phyloP scores from a whole-genome alignment of 1,284 basidiomycete species.

The Apiotrichum akiyoshidainum region DNA sequence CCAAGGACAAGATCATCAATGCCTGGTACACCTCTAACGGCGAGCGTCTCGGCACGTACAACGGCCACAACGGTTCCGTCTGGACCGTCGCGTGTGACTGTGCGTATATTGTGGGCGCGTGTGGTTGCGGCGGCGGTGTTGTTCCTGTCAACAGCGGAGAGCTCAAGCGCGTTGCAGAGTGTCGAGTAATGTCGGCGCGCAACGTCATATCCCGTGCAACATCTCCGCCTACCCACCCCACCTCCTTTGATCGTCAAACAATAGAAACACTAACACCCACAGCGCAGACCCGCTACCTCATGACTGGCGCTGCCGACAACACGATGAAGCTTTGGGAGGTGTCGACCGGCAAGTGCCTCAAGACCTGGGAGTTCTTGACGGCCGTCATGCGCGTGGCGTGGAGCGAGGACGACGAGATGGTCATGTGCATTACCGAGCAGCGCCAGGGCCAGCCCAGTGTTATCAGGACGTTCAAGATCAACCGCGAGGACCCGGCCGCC shows the following conservation, averaged over 20 bases:
- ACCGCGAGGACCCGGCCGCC: conserved; percentile 70
- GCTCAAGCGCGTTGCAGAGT: not conserved
- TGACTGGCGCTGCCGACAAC: conserved; percentile 86
- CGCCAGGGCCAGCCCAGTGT: conserved; percentile 77
- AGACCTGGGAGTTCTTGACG: conserved; percentile 95
- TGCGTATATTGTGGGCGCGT: conserved; percentile 55
- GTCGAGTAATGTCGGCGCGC: not conserved
- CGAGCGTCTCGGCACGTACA: conserved; percentile 93
- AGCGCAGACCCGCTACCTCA: conserved; percentile 80
- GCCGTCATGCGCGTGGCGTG: conserved; percentile 88
- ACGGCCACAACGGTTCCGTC: conserved; percentile 92
- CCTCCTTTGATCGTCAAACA: no score
- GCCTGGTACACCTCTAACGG: conserved; percentile 99
- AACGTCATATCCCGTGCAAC: not conserved
- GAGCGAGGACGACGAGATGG: conserved; percentile 74
- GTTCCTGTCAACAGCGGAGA: not conserved
- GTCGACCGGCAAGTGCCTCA: conserved; percentile 82
- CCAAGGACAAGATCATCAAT: conserved; percentile 93
- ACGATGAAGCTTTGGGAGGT: conserved; percentile 89
- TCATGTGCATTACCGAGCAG: conserved; percentile 94
- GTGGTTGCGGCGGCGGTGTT: not conserved
- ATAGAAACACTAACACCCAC: conserved; percentile 13
- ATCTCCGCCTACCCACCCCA: not conserved
- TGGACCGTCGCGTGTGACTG: conserved; percentile 97
- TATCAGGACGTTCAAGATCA: conserved; percentile 75